Evolutionary conservation across 202 grass and related monocot genomes (phyloP).

Genomic region (Zizania palustris): DNA sequence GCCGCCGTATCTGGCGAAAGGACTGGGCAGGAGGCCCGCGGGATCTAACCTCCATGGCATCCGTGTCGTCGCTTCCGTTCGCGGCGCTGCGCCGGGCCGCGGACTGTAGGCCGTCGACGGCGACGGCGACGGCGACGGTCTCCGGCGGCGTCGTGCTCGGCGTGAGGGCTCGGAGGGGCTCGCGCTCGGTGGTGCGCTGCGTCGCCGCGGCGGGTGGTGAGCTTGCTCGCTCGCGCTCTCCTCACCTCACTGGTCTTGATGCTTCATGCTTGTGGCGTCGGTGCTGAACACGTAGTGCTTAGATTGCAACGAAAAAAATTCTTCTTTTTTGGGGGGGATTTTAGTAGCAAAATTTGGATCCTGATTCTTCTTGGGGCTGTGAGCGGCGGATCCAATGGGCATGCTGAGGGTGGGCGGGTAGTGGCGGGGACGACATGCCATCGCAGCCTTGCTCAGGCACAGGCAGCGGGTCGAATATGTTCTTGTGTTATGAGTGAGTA

Average conservation of each 20-base stretch:
- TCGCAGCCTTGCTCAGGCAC: background rate
- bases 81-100: constrained; percentile 54
- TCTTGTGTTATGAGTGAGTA: too few species aligned
- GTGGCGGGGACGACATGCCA: background rate
- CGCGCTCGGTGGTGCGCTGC: constrained; percentile 75
- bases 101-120: constrained; percentile 50
- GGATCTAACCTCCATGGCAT: constrained; percentile 52
- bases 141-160: constrained; percentile 50
- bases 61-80: constrained; percentile 68
- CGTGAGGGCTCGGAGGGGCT: constrained; percentile 37
- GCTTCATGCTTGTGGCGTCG: background rate
- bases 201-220: constrained; percentile 64
- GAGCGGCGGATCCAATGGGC: background rate
- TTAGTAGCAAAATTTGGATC: constrained; percentile 12
- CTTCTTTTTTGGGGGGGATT: background rate
- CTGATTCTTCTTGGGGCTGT: background rate
- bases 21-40: background rate
- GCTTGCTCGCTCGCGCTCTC: constrained; percentile 21
- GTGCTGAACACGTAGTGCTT: background rate
- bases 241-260: background rate
- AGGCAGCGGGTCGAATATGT: too few species aligned
- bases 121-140: constrained; percentile 19
- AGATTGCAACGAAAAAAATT: background rate
- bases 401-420: too few species aligned
- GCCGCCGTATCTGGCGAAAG: constrained; percentile 13